Evolutionary conservation across 1,284 basidiomycete species (phyloP).

Genomic region (Leccinum subatratum): DNA sequence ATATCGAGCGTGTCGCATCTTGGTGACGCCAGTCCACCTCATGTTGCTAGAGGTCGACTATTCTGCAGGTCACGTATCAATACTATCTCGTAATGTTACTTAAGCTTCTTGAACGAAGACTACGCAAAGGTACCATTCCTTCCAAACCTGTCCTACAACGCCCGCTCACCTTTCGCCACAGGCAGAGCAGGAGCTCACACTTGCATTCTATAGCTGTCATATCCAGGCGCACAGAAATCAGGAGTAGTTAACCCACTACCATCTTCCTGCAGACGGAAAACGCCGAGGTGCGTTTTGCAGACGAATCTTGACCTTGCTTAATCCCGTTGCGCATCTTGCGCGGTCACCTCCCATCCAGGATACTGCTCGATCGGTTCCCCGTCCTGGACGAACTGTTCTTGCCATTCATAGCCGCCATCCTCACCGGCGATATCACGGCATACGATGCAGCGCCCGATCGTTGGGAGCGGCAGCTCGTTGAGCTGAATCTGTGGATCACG

Average conservation of each 20-base stretch:
- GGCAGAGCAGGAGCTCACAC: conserved; percentile 79
- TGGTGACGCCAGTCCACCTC: conserved; percentile 2
- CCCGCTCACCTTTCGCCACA: conserved; percentile 28
- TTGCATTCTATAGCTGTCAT: conserved; percentile 80
- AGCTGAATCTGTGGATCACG: not conserved
- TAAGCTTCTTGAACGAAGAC: conserved; percentile 88
- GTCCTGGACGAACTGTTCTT: conserved; percentile 69
- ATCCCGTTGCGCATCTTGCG: conserved; percentile 84
- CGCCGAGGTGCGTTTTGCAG: conserved; percentile 34
- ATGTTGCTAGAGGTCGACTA: conserved; percentile 14
- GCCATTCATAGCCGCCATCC: conserved; percentile 79
- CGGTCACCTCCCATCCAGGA: conserved; percentile 74
- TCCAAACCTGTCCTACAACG: not conserved
- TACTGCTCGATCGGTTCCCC: conserved; percentile 68
- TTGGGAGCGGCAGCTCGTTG: not conserved
- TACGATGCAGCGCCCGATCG: not conserved
- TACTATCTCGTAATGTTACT: conserved; percentile 96
- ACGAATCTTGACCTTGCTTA: conserved; percentile 84
- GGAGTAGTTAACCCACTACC: conserved; percentile 53
- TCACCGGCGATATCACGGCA: conserved; percentile 63
- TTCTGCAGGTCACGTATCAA: conserved; percentile 72
- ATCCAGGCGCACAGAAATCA: conserved; percentile 65
- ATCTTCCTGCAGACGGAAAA: not conserved
- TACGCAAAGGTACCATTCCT: conserved; percentile 61
- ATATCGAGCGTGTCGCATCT: conserved; percentile 66